phyloP scores from a whole-genome alignment of 371 early-diverging fungal species.

The Lichtheimia hyalospora region DNA sequence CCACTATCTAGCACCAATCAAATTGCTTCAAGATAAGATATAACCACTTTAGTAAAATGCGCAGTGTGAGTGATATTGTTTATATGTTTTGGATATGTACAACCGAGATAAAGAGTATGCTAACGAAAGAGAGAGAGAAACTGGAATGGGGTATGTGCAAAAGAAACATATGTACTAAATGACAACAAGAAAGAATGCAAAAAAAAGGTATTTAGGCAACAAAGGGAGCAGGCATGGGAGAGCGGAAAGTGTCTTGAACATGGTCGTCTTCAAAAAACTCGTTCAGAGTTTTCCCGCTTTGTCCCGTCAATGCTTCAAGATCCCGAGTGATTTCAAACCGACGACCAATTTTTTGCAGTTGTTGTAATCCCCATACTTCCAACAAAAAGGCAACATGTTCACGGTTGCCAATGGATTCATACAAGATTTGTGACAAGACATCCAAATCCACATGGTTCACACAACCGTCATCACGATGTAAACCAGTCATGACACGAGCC shows the following conservation, averaged over 20 bases:
- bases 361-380: constrained; percentile 55
- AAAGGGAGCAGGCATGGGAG: constrained; percentile 21
- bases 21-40: no score
- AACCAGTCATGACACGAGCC: constrained; percentile 34
- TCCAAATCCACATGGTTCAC: constrained; percentile 37
- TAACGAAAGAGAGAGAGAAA: neutral
- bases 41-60: no score
- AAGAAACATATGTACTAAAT: constrained; percentile 7
- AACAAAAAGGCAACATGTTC: constrained; percentile 46
- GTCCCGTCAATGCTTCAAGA: constrained; percentile 49
- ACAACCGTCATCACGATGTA: constrained; percentile 26
- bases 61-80: no score
- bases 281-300: constrained; percentile 52
- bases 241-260: constrained; percentile 39
- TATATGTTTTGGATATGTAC: no score
- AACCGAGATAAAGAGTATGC: neutral
- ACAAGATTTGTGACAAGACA: constrained; percentile 29
- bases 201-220: constrained; percentile 13
- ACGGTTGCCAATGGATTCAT: constrained; percentile 41
- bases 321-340: constrained; percentile 52
- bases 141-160: neutral
- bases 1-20: no score
- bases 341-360: constrained; percentile 25
- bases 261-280: constrained; percentile 44
- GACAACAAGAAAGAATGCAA: neutral